phyloP scores from a whole-genome alignment of 2,329 filamentous ascomycete genomes.

The Tolypocladium tropicale region DNA sequence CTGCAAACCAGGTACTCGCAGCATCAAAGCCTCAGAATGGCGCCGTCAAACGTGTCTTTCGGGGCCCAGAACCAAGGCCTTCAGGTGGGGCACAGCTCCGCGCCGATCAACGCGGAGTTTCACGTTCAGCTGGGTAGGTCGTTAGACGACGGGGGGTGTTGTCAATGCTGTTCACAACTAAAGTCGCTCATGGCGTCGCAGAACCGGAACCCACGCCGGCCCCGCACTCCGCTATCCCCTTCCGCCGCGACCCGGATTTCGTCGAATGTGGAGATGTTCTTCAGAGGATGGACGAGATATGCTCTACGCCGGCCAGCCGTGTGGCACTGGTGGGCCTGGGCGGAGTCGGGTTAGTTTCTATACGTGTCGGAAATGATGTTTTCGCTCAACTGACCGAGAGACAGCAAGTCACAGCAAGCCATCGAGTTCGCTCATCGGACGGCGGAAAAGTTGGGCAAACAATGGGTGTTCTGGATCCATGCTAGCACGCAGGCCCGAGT shows the following conservation, averaged over 20 bases:
- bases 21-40: too few species aligned
- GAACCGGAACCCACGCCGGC: neutral
- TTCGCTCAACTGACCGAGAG: too few species aligned
- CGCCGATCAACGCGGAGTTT: neutral
- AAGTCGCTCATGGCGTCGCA: neutral
- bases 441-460: too few species aligned
- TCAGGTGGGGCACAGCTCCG: neutral
- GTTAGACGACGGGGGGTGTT: too few species aligned
- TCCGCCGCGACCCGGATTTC: neutral
- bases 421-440: too few species aligned
- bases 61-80: neutral
- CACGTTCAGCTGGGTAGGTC: neutral
- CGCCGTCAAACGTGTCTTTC: neutral
- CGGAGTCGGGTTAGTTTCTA: neutral
- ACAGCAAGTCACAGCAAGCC: too few species aligned
- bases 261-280: neutral
- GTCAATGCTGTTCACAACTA: too few species aligned
- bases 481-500: too few species aligned
- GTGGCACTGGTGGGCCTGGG: neutral
- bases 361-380: too few species aligned
- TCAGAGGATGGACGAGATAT: neutral
- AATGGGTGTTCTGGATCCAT: too few species aligned
- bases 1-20: too few species aligned
- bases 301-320: neutral
- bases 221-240: neutral